Base-by-base conservation (phyloP, 331 rosid species). In the Phaseolus coccineus region DNA sequence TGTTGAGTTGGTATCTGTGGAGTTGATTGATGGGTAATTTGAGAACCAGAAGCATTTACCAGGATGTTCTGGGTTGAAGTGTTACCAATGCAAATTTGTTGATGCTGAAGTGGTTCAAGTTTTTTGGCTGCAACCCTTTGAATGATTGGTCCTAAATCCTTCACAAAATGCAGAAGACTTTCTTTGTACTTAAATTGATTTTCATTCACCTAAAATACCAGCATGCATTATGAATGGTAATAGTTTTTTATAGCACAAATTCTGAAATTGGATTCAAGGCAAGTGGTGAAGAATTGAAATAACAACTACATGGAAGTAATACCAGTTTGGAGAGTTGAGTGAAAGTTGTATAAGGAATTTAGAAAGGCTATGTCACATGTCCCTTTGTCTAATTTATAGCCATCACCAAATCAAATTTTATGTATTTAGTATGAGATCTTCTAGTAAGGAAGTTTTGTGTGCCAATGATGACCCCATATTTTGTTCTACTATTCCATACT, bases 91-190 rank as follows among this genome's bases (percentile, higher is more conserved):
- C 5, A 0, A 7, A 6, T 33, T 47, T 62, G 71, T 0, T 35
- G 37, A 24, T 4, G 2, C 3, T 27, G 12, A 1, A 82, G 40
- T 30, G 59, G 14, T 58, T 68, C 80, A 5, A 91, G 37, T 62
- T 85, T 84, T n/a, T 42, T 79, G 0, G 63, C 72, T 1, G 90
- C 92, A 71, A 68, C 44, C 52, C 1, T 76, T 69, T 82, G 77
- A 10, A 88, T 87, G 1, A 48, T 48, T 66, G 89, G 91, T 71
- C 94, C 97, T 91, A 90, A 73, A 56, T 31, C 74, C 76, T 85
- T 19, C 59, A 66, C 82, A 62, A 81, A 90, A 11, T 24, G 44
- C 62, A 77, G 19, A 8, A 87, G 77, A 67, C 91, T 90, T 13
- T 84, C 82, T 84, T 62, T 71, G 75, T 87, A 87, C 22, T 71